These are phyloP conservation scores for Wickerhamiella hasegawae DNA, from an alignment of 805 yeast genomes.

Conservation along the genomic window DNA sequence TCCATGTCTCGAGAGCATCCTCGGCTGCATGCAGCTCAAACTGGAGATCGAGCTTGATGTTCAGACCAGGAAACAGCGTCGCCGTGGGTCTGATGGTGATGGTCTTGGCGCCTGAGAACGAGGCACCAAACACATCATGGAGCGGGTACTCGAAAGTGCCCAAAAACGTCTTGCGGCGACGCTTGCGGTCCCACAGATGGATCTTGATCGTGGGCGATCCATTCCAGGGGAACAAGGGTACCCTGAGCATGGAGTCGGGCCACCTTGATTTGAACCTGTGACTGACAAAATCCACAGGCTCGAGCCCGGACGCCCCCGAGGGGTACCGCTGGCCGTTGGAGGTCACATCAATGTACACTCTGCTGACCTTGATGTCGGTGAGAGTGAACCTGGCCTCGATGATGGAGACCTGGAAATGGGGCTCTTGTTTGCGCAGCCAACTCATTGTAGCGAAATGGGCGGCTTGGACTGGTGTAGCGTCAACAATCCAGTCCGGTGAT, in stretches of 20 bases:
- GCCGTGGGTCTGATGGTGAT: slow-evolving; percentile 8
- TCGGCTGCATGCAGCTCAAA: slow-evolving; percentile 3
- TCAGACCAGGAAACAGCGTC: slow-evolving; percentile 11
- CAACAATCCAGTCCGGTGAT: too few relatives aligned
- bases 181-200: slow-evolving; percentile 11
- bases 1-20: slow-evolving; percentile 5
- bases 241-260: slow-evolving; percentile 11
- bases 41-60: slow-evolving; percentile 11
- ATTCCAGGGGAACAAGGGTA: slow-evolving; percentile 6
- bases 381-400: slow-evolving; percentile 16
- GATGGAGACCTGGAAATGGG: slow-evolving; percentile 6
- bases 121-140: not conserved
- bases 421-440: slow-evolving; percentile 9
- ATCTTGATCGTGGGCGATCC: slow-evolving; percentile 5
- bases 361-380: slow-evolving; percentile 11
- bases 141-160: slow-evolving; percentile 12
- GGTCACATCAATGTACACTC: slow-evolving; percentile 10
- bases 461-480: too few relatives aligned
- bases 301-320: slow-evolving; percentile 9
- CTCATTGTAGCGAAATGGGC: slow-evolving; percentile 9
- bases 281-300: slow-evolving; percentile 16
- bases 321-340: slow-evolving; percentile 11
- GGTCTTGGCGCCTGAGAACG: not conserved
- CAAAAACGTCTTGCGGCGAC: slow-evolving; percentile 12
- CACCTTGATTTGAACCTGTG: slow-evolving; percentile 12